Percentiles rank a stretch among this genome's conserved stretches.
Evolutionary conservation across 2,329 filamentous ascomycete species (phyloP).

Genomic region (Aspergillus sp.): DNA sequence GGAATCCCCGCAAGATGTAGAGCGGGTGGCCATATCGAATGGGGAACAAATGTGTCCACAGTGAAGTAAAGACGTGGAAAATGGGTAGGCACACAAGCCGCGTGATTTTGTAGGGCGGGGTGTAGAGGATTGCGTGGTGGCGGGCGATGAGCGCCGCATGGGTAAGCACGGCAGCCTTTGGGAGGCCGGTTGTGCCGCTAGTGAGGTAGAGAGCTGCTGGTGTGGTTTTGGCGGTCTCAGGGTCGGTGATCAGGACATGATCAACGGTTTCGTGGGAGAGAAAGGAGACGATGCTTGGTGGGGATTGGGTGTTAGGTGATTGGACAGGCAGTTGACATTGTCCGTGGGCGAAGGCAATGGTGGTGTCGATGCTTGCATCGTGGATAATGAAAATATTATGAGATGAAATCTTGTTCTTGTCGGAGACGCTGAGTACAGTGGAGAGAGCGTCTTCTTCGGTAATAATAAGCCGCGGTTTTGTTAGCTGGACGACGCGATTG

Average conservation of each 20-base stretch:
- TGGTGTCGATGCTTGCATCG: not conserved
- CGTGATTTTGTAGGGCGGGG: constrained; percentile 27
- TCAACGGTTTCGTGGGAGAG: constrained; percentile 38
- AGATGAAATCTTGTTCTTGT: constrained; percentile 1
- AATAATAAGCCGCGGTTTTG: constrained; percentile 42
- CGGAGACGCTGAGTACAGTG: constrained; percentile 25
- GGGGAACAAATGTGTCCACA: constrained; percentile 41
- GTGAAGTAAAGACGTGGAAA: constrained; percentile 49
- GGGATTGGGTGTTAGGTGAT: not conserved
- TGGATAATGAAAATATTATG: constrained; percentile 25
- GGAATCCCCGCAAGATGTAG: constrained; percentile 45
- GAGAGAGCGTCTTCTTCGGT: constrained; percentile 30
- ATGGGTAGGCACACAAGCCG: constrained; percentile 47
- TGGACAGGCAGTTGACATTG: not conserved
- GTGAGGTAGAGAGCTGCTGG: constrained; percentile 49
- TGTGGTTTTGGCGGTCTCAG: constrained; percentile 40
- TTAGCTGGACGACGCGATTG: constrained; percentile 40
- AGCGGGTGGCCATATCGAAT: constrained; percentile 40
- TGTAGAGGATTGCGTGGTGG: constrained; percentile 11
- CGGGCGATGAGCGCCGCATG: constrained; percentile 56
- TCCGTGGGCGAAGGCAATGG: not conserved
- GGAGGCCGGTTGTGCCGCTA: constrained; percentile 57
- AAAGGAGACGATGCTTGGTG: constrained; percentile 21
- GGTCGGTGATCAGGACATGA: constrained; percentile 43
- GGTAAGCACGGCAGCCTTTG: constrained; percentile 57